A percentile compares a stretch with the other conserved stretches of the same genome.
phyloP scores from a whole-genome alignment of 768 basidiomycete genomes.

The Calocybe cyanea region DNA sequence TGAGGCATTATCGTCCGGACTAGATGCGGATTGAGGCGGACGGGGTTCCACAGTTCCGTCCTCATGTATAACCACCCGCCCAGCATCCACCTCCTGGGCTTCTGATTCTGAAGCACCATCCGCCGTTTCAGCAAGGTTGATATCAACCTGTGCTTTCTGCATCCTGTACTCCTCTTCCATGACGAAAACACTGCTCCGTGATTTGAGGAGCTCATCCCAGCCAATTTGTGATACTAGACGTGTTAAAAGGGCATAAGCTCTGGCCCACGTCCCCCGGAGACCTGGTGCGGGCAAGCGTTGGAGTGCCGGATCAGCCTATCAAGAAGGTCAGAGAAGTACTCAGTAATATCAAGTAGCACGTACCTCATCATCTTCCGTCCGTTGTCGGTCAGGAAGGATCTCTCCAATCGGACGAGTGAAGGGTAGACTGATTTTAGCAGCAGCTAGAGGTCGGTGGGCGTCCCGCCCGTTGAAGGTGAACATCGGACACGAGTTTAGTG shows the following conservation, averaged over 20 bases:
- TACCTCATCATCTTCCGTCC: constrained; percentile 83
- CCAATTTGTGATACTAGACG: constrained; percentile 92
- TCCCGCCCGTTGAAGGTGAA: constrained; percentile 99
- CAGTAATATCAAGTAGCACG: constrained; percentile 7
- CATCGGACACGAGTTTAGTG: constrained; percentile 99
- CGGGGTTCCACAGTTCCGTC: constrained; percentile 47
- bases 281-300: constrained; percentile 94
- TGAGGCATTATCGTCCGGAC: constrained; percentile 64
- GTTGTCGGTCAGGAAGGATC: constrained; percentile 81
- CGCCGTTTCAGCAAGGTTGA: constrained; percentile 33
- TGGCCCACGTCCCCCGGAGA: constrained; percentile 92
- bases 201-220: constrained; percentile 97
- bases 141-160: constrained; percentile 83
- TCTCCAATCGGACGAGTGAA: constrained; percentile 83
- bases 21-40: constrained; percentile 17
- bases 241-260: constrained; percentile 88
- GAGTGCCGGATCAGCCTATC: constrained; percentile 85
- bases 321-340: neutral
- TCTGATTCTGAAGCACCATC: constrained; percentile 18
- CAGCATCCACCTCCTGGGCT: constrained; percentile 25
- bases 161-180: constrained; percentile 99
- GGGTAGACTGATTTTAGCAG: constrained; percentile 81
- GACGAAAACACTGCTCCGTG: constrained; percentile 92
- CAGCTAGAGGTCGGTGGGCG: constrained; percentile 77
- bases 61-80: constrained; percentile 52